Base-by-base conservation (phyloP, 768 basidiomycete genomes). In the Mycena vitilis region DNA sequence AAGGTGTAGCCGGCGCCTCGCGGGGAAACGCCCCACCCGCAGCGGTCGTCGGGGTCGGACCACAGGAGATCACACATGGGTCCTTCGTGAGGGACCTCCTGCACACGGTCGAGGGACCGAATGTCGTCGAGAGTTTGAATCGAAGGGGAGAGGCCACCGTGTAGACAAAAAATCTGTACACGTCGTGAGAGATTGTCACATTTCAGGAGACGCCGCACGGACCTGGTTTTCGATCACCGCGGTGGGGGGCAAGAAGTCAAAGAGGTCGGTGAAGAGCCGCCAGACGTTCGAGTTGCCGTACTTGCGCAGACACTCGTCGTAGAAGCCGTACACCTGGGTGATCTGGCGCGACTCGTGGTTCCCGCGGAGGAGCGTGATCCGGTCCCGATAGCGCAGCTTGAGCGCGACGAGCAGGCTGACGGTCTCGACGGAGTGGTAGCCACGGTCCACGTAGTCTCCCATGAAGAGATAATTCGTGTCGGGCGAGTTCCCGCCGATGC, bases 41-140 rank as follows among this genome's bases (percentile, higher is more conserved):
- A 98, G 63, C 97, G 93, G 81, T 99, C 98, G 78, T 99, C 98
- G 40, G 98, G 98, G 81, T 99, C 98, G 56, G 96, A 98, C 98
- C 98, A 99, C 70, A 99, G 87, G 60, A 99, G 86, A 82, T 99
- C 98, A 76, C 98, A 99, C 98, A 99, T 99, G n/a, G 98, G 98
- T 2, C 98, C 98, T 83, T 99, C 98, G 80, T 99, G 98, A 3
- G 98, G 98, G 2, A 99, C 98, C 78, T 99, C 98, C 81, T 99
- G 98, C 73, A 98, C 95, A 61, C 98, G 93, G 84, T 99, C 98
- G 77, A 99, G 98, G 57, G 95, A 92, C 69, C 98, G 95, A 71
- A 99, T 96, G 77, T 99, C 96, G 85, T 99, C 98, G 72, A 99
- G 92, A 71, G 97, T 99, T 84, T 99, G 96, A 81, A 99, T 99